phyloP scores from a whole-genome alignment of 176 grass and related monocot genomes.

The Cenchrus americanus region DNA sequence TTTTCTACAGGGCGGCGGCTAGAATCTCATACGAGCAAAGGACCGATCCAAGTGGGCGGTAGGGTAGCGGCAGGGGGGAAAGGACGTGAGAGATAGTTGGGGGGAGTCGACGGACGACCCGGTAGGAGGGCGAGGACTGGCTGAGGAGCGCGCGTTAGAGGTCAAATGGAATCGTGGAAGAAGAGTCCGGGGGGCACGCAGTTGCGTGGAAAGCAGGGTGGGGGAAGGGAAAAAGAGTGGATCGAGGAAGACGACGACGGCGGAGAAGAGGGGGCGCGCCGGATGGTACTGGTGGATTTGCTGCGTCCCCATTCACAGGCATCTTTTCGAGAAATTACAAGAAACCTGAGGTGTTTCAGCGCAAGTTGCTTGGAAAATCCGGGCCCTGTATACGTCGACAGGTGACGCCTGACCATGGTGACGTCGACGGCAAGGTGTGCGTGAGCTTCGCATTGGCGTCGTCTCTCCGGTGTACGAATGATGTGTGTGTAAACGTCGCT shows the following conservation, averaged over 20 bases:
- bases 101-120: constrained; percentile 29
- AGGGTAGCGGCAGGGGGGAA: background rate
- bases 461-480: background rate
- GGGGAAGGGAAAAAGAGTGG: background rate
- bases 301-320: constrained; percentile 13
- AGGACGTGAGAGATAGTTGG: background rate
- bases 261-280: background rate
- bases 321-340: background rate
- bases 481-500: background rate
- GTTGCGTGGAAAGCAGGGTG: constrained; percentile 43
- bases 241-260: constrained; percentile 51
- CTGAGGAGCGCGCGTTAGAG: constrained; percentile 19
- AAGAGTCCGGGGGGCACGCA: constrained; percentile 8
- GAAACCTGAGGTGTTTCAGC: background rate
- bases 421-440: constrained; percentile 8
- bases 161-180: constrained; percentile 46
- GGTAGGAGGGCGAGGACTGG: background rate
- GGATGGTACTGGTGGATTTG: constrained; percentile 24
- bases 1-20: background rate
- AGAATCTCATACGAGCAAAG: constrained; percentile 16
- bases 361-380: constrained; percentile 4
- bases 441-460: background rate
- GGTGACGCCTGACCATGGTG: constrained; percentile 32
- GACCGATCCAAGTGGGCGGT: constrained; percentile 25
- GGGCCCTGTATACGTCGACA: constrained; percentile 23